Conservation (phyloP, 495 filamentous ascomycete species). For the Patellaria atrata region DNA sequence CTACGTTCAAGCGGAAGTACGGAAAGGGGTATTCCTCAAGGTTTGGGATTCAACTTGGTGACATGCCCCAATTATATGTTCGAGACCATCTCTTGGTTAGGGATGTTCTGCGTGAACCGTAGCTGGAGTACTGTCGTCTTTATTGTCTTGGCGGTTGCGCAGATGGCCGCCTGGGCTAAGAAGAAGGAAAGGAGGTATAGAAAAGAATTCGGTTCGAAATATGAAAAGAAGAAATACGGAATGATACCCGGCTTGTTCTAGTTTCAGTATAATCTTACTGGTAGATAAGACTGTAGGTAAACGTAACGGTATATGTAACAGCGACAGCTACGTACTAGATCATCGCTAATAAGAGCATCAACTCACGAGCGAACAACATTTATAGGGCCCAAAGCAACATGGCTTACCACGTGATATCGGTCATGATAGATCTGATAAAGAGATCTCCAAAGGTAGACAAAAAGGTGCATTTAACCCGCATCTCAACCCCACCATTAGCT, state of each 20-base stretch:
- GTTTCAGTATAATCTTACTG: not conserved
- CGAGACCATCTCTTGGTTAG: slow-evolving; percentile 73
- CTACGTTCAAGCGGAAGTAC: slow-evolving; percentile 70
- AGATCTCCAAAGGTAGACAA: no score
- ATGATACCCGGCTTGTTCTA: slow-evolving; percentile 61
- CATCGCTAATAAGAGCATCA: no score
- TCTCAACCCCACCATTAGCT: no score
- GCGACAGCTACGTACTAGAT: no score
- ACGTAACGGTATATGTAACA: no score
- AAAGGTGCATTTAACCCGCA: no score
- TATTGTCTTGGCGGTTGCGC: slow-evolving; percentile 44
- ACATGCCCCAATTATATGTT: slow-evolving; percentile 98
- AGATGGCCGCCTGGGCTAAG: slow-evolving; percentile 76
- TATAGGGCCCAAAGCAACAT: no score
- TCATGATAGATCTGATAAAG: no score
- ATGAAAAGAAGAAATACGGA: slow-evolving; percentile 71
- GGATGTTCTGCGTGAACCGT: slow-evolving; percentile 57
- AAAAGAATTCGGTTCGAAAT: slow-evolving; percentile 76
- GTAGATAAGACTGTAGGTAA: no score
- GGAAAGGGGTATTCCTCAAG: slow-evolving; percentile 72
- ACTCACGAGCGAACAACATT: no score
- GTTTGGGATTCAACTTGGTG: slow-evolving; percentile 71
- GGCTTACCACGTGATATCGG: no score
- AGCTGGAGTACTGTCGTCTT: slow-evolving; percentile 66
- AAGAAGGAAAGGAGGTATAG: slow-evolving; percentile 89